Percentiles rank a stretch among this genome's conserved stretches.
These are phyloP conservation scores for Grosmannia penicillata DNA, from an alignment of 2,329 filamentous ascomycete species.

Conservation along the genomic window DNA sequence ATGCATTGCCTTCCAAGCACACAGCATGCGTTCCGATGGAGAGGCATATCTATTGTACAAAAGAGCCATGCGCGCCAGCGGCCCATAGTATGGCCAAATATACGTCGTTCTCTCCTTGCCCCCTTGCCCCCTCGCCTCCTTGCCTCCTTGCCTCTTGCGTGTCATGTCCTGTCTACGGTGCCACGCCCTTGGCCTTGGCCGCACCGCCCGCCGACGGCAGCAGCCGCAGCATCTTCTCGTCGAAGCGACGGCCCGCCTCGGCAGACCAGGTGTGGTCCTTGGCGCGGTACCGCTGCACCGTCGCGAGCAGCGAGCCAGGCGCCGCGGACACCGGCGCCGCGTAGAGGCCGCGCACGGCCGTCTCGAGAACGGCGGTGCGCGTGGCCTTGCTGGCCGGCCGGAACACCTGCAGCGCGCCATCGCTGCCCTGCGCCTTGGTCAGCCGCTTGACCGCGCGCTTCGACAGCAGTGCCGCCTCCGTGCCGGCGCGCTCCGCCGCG, in stretches of 20 bases:
- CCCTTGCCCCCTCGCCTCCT: not conserved
- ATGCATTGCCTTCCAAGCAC: no score
- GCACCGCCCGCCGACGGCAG: constrained; percentile 9
- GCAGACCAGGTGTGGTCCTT: constrained; percentile 18
- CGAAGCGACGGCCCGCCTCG: constrained; percentile 23
- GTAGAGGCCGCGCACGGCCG: constrained; percentile 23
- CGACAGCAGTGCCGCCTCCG: constrained; percentile 5
- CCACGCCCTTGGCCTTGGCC: no score
- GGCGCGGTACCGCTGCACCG: constrained; percentile 21
- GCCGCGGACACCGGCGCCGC: constrained; percentile 16
- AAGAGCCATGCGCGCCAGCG: not conserved
- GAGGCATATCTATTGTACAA: not conserved
- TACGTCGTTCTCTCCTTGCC: not conserved
- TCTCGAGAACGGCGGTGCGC: constrained; percentile 20
- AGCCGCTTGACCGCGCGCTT: not conserved
- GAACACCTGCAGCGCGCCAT: constrained; percentile 1
- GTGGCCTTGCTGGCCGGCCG: constrained; percentile 10
- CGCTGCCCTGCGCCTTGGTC: not conserved
- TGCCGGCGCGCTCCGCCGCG: constrained; percentile 13
- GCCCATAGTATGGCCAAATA: not conserved
- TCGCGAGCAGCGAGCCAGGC: constrained; percentile 3
- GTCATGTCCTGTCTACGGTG: no score
- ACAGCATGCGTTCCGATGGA: no score
- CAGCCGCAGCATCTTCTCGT: constrained; percentile 16
- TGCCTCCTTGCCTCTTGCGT: no score